Conservation (phyloP, 2,329 filamentous ascomycete genomes). For the Macrophomina pseudophaseolina region DNA sequence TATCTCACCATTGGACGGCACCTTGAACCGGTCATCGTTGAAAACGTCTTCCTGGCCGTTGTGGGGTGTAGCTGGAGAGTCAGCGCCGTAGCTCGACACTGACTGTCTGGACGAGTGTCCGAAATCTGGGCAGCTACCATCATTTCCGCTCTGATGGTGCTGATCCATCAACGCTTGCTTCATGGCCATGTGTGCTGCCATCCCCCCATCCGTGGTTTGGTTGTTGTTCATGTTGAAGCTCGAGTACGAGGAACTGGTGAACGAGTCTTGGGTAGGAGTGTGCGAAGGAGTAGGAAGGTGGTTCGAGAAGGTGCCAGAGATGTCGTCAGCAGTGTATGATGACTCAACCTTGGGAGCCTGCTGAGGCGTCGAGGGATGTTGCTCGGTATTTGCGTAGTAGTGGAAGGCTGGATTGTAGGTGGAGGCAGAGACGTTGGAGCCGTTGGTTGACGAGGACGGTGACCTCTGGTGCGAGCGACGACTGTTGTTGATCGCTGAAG, state of each 20-base stretch:
- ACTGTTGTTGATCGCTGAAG: conserved; percentile 16
- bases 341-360: conserved; percentile 40
- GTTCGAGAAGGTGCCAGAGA: conserved; percentile 53
- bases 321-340: conserved; percentile 40
- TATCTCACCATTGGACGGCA: conserved; percentile 62
- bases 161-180: conserved; percentile 61
- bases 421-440: conserved; percentile 45
- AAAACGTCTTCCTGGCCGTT: conserved; percentile 53
- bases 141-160: conserved; percentile 46
- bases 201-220: conserved; percentile 42
- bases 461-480: conserved; percentile 42
- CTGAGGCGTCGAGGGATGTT: conserved; percentile 46
- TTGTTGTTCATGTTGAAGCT: conserved; percentile 48
- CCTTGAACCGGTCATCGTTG: conserved; percentile 55
- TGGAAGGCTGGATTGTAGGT: conserved; percentile 36
- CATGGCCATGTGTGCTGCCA: conserved; percentile 64
- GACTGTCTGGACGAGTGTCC: conserved; percentile 61
- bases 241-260: conserved; percentile 51
- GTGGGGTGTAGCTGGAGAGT: conserved; percentile 67
- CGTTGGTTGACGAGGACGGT: conserved; percentile 46
- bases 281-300: conserved; percentile 61
- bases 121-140: conserved; percentile 58
- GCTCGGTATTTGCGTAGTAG: conserved; percentile 53
- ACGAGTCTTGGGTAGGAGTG: conserved; percentile 58
- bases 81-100: conserved; percentile 65